phyloP scores from a whole-genome alignment of 441 rosid species.

The Syzygium syzygioides region DNA sequence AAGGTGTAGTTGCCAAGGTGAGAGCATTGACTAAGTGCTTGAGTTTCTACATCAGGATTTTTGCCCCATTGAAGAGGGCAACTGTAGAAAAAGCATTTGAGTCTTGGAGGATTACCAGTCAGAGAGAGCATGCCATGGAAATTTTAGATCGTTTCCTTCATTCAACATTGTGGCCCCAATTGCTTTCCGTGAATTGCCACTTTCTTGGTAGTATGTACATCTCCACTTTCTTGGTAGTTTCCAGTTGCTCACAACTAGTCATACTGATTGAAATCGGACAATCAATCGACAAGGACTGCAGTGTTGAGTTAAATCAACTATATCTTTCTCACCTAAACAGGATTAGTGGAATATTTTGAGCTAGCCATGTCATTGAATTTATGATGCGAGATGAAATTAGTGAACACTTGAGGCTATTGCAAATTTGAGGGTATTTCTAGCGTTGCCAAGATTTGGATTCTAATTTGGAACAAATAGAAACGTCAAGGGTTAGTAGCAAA shows the following conservation, averaged over 20 bases:
- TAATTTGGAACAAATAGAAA: background rate
- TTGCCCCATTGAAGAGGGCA: too few species aligned
- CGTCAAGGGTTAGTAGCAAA: background rate
- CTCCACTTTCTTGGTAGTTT: too few species aligned
- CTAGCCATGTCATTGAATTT: background rate
- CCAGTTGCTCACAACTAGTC: too few species aligned
- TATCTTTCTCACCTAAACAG: background rate
- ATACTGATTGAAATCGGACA: too few species aligned
- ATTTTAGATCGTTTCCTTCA: too few species aligned
- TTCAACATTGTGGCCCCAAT: background rate
- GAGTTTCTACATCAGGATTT: background rate
- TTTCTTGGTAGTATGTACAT: too few species aligned
- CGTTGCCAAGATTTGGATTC: background rate
- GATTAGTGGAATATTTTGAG: background rate
- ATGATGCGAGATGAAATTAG: background rate
- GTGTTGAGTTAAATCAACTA: too few species aligned
- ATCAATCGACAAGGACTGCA: too few species aligned
- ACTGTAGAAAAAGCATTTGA: too few species aligned
- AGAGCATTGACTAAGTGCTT: background rate
- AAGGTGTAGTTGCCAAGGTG: background rate
- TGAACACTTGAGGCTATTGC: background rate
- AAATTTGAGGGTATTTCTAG: background rate
- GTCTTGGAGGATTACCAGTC: background rate
- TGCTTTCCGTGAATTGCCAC: background rate
- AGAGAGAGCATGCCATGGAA: too few species aligned